These are phyloP conservation scores for Cudoniella acicularis DNA, from an alignment of 495 filamentous ascomycete genomes.

Conservation along the genomic window DNA sequence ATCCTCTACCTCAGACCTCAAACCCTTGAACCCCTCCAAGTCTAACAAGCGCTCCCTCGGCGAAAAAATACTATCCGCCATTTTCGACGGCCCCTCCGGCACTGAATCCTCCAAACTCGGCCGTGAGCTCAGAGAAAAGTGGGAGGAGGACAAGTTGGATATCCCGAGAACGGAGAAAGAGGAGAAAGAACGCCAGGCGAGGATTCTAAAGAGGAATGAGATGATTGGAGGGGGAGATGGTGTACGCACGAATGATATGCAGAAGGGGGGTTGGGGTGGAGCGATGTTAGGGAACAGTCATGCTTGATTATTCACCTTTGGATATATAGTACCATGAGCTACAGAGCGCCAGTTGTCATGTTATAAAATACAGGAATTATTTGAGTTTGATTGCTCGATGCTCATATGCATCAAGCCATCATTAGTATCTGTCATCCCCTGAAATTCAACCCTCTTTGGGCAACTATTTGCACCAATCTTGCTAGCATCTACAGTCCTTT, in stretches of 20 bases:
- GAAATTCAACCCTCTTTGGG: conserved; percentile 68
- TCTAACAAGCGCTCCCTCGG: neutral
- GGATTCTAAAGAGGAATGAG: neutral
- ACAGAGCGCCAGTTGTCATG: neutral
- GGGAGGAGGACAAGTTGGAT: neutral
- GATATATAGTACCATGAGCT: too few species aligned
- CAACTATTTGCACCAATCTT: conserved; percentile 36
- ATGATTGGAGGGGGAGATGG: neutral
- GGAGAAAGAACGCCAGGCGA: neutral
- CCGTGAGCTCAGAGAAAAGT: neutral
- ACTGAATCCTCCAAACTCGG: neutral
- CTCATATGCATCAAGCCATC: conserved; percentile 98
- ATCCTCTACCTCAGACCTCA: neutral
- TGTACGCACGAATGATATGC: neutral
- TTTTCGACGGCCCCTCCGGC: neutral
- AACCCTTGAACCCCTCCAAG: neutral
- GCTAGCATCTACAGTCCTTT: conserved; percentile 36
- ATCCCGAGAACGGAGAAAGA: neutral
- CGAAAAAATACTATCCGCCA: neutral
- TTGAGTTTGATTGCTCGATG: conserved; percentile 58
- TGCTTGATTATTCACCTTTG: too few species aligned
- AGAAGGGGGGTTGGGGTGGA: conserved; percentile 31
- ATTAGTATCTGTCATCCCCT: conserved; percentile 94
- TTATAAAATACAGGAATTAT: neutral
- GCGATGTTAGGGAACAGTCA: conserved; percentile 11